Conservation (phyloP, 495 filamentous ascomycete genomes). For the Choiromyces venosus region DNA sequence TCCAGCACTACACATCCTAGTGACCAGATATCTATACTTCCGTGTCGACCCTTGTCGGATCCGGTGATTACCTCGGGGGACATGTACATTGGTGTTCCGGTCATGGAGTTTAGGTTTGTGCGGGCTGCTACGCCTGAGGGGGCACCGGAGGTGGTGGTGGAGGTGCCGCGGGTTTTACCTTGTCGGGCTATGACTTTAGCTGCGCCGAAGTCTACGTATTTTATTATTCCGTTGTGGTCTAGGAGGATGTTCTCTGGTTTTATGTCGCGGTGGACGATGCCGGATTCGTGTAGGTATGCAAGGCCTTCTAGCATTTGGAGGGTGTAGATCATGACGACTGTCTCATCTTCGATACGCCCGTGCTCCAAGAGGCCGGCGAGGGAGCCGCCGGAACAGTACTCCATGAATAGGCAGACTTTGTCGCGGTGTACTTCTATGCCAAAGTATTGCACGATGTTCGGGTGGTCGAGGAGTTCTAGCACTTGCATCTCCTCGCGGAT, state of each 20-base stretch:
- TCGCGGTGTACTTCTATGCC: constrained; percentile 97
- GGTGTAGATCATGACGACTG: constrained; percentile 95
- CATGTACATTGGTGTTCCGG: constrained; percentile 99
- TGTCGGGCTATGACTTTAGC: constrained; percentile 95
- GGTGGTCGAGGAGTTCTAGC: constrained; percentile 88
- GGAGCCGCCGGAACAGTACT: constrained; percentile 93
- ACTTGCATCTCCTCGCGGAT: constrained; percentile 98
- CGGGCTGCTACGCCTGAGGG: constrained; percentile 53
- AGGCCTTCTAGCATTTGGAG: constrained; percentile 93
- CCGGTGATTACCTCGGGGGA: constrained; percentile 97
- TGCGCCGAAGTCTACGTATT: constrained; percentile 97
- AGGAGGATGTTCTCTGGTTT: constrained; percentile 98
- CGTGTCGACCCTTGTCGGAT: constrained; percentile 63
- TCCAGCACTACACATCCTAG: constrained; percentile 94
- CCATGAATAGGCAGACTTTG: constrained; percentile 99
- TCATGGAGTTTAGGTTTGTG: constrained; percentile 79
- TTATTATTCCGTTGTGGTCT: constrained; percentile 96
- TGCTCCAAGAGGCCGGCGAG: constrained; percentile 88
- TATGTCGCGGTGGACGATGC: constrained; percentile 93
- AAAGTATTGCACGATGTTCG: constrained; percentile 95
- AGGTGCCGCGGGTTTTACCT: constrained; percentile 70
- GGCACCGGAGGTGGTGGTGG: too few species aligned
- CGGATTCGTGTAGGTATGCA: constrained; percentile 83
- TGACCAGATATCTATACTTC: constrained; percentile 96
- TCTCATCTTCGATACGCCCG: constrained; percentile 95